Base-by-base conservation (phyloP, 2,329 filamentous ascomycete species). In the Bretziella fagacearum region DNA sequence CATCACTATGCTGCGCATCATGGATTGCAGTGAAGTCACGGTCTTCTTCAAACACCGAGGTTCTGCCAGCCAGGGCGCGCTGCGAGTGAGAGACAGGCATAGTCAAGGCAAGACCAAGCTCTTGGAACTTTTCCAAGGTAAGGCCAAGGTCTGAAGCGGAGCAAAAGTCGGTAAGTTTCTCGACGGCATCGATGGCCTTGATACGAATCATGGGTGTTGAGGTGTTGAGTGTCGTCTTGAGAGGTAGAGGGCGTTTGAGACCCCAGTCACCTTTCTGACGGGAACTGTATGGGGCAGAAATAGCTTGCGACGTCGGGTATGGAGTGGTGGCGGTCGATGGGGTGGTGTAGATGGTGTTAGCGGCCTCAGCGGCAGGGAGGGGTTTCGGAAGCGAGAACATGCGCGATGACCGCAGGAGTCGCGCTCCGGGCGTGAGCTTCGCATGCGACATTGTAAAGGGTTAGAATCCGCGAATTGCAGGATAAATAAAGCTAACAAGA, bases 131-230 rank as follows among this genome's bases (percentile, higher is more conserved):
- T 58, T 77, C 69, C 48, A 93, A 67, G 6, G 84, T 86, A 54
- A 85, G 66, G 44, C 79, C 74, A 62, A 93, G 84, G 60, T 94
- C 84, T 48, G 79, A 74, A 0, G 86, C 82, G 30, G 83, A 86
- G 53, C 77, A 71, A 62, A 86, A 96, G 58, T 95, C 86, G 58
- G 87, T 94, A 54, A 95, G 72, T 60, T 86, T 81, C 63, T 95
- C 86, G 55, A 78, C 73, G 2, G 84, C 83, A 65, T 96, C 89
- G 53, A 93, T 71, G 51, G 81, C 73, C 56, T 77, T 78, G 54
- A 96, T 65, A 53, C 84, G 76, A 46, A 94, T 73, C 43, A 83
- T 68, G 7, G 86, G 83, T n/a, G 77, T 79, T 5, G 79, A 76
- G 5, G 77, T 77, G 46, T 75, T 74, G 17, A 77, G 74, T 4